phyloP scores from a whole-genome alignment of 73 alveolate species.

The Durusdinium trenchii region DNA sequence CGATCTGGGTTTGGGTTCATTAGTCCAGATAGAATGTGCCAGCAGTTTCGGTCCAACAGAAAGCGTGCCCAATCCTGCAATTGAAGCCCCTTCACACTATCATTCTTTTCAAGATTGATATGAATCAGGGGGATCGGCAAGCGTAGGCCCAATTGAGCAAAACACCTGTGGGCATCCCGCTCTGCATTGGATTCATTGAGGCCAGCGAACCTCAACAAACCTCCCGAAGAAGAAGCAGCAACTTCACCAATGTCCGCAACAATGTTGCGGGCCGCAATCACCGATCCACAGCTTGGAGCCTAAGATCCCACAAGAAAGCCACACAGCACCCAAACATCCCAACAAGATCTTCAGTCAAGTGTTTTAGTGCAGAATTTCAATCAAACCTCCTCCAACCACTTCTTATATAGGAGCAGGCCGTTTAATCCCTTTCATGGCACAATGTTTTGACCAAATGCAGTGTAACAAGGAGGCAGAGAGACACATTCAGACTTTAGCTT shows the following conservation, averaged over 20 bases:
- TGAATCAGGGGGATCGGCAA: neutral
- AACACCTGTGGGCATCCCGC: conserved; percentile 15
- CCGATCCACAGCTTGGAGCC: neutral
- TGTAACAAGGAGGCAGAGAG: too few relatives aligned
- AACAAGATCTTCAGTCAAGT: too few relatives aligned
- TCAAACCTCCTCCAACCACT: too few relatives aligned
- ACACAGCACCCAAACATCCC: neutral
- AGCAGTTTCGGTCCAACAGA: neutral
- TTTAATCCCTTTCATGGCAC: too few relatives aligned
- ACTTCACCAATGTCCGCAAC: neutral
- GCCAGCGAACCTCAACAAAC: neutral
- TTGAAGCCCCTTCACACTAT: neutral
- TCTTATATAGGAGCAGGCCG: too few relatives aligned
- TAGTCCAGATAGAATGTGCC: neutral
- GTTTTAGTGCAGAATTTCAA: too few relatives aligned
- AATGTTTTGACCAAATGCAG: too few relatives aligned
- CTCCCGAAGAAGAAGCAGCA: neutral
- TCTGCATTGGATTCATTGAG: neutral
- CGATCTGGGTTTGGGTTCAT: neutral
- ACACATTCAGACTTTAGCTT: neutral
- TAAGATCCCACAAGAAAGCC: neutral
- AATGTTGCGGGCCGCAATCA: neutral
- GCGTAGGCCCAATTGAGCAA: neutral
- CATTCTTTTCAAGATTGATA: neutral
- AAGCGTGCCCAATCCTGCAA: neutral